Base-by-base conservation (phyloP, 2,329 filamentous ascomycete species). In the Plectosphaerella cucumerina region DNA sequence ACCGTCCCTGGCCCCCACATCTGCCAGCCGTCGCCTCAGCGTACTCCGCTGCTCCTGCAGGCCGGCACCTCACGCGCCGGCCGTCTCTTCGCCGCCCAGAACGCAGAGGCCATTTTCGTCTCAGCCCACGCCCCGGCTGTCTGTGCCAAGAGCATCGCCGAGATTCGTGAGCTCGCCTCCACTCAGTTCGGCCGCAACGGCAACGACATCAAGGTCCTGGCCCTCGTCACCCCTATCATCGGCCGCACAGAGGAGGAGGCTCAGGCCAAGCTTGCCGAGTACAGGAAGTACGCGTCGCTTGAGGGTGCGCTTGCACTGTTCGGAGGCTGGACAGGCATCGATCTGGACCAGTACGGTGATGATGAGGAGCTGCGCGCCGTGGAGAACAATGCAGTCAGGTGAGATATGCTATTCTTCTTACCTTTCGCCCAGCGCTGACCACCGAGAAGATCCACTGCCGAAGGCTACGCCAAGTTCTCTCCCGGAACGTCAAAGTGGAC, bases 41-140 rank as follows among this genome's bases (percentile, higher is more conserved):
- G 86, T 3, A 87, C 85, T 1, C 86, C 86, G 0, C 71, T 89
- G 2, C 75, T 89, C 5, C 73, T 89, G 4, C 86, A 90, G 63
- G 86, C 86, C 0, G 86, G 86, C 0, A 86, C 85, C 0, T 86
- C 82, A 0, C 79, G 75, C 47, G 76, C 84, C 0, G 86, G 85
- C 2, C 87, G 85, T 63, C 65, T 69, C 0, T 89, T 90, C 58
- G 85, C 84, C 0, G 83, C 85, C 0, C 80, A 84, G 56, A 84
- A 89, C 60, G 86, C 86, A 1, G 86, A 90, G 60, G 85, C 79
- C 3, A 85, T 89, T 47, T 89, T 89, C 58, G 78, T 87, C 1
- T 84, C 81, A 0, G 82, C 82, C 0, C 85, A 88, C 61, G 78
- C 78, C 2, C 82, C 86, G 0, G 70, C 72, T 1, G 79, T 85